Evolutionary conservation across 108 stramenopile genomes (phyloP).

Genomic region (Cyclostephanos tholiformis): DNA sequence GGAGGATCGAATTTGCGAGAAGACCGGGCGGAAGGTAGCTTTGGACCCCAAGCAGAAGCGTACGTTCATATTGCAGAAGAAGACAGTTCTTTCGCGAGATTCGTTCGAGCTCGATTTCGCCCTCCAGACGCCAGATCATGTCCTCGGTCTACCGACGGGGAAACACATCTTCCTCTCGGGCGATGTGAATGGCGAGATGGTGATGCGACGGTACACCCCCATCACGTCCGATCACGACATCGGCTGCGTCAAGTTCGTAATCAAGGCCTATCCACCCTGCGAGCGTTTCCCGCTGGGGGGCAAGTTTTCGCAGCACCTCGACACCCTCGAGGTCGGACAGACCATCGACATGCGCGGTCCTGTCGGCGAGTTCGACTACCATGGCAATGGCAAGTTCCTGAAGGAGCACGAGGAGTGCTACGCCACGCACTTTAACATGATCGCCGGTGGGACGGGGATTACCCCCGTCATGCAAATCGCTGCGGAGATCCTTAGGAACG

Average conservation of each 20-base stretch:
- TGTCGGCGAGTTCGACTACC: conserved; percentile 94
- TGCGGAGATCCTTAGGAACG: conserved; percentile 85
- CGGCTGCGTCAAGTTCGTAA: conserved; percentile 96
- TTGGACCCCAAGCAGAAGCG: conserved; percentile 89
- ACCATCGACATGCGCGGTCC: conserved; percentile 89
- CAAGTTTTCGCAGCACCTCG: conserved; percentile 94
- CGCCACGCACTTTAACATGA: conserved; percentile 88
- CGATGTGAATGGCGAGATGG: conserved; percentile 78
- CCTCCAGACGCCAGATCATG: conserved; percentile 84
- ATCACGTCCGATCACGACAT: conserved; percentile 92
- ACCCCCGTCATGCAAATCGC: conserved; percentile 95
- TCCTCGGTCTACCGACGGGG: conserved; percentile 96
- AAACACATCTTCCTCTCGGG: conserved; percentile 95
- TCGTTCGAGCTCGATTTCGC: conserved; percentile 94
- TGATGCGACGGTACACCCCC: conserved; percentile 93
- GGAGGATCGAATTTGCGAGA: conserved; percentile 42
- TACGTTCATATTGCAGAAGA: conserved; percentile 81
- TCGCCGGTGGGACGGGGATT: conserved; percentile 98
- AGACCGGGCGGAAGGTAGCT: conserved; percentile 68
- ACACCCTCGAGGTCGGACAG: conserved; percentile 86
- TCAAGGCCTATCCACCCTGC: conserved; percentile 92
- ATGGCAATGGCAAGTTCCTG: conserved; percentile 86
- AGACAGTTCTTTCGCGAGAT: conserved; percentile 91
- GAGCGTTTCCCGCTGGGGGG: conserved; percentile 94
- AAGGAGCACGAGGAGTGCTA: conserved; percentile 68